Evolutionary conservation across 2,329 filamentous ascomycete species (phyloP), one percentile per base, ranked within the genome.

Genomic region (Pseudovirgaria hyperparasitica): DNA sequence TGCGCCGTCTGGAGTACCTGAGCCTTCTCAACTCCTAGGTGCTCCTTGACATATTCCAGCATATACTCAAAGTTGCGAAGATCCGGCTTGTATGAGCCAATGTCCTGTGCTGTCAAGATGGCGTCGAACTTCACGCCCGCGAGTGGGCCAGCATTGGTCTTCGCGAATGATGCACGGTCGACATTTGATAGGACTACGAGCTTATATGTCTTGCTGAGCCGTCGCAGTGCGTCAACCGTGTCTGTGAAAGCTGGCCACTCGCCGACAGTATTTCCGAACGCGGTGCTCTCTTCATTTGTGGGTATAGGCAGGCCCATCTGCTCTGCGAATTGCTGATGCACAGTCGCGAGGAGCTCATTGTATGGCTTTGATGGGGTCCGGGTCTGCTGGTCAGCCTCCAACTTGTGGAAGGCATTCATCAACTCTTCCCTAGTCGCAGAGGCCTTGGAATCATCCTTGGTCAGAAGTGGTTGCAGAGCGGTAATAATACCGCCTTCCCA

Each of bases 51-150:
- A 18, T 64, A 57, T 9, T 50, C 45, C 9, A 82, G 55, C 51
- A 84, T 55, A 42, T 77, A 76, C 30, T 67, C 58, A 37, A 85
- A 85, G 41, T 82, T 82, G 16, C 47, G 46, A 19, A 53, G 45
- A 34, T 67, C 55, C 0, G 80, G 80, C 56, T 85, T 85, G 49
- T 84, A 85, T 5, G 59, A 63, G 2, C 79, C 76, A 28, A 84
- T 70, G 23, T 78, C 68, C 50, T 84, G 60, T 2, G 79, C 79
- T 3, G 76, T 82, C 49, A 77, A 71, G 14, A 80, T 58, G 9
- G 65, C 63, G 39, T 79, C 75, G 41, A 82, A 76, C 9, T 57
- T 38, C 14, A 68, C 60, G 0, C 62, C 65, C 11, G 55, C 45
- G 9, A 82, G 52, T 15, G 65, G 61, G 0, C 65, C 60, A 2